A percentile compares a stretch with the other conserved stretches of the same genome.
phyloP scores from a whole-genome alignment of 2,329 filamentous ascomycete genomes.

The Diaporthe batatas region DNA sequence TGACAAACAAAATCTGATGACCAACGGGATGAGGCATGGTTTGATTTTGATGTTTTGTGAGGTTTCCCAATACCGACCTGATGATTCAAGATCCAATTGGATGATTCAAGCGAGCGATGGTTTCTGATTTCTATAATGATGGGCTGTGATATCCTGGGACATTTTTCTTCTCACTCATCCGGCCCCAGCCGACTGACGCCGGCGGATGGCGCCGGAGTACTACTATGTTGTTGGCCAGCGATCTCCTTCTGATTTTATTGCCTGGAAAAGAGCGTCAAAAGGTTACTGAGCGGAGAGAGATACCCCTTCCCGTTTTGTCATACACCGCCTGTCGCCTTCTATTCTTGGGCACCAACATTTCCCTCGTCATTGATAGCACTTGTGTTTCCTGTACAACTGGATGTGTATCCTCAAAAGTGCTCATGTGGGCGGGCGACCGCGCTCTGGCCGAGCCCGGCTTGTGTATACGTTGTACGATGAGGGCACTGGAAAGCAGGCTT shows the following conservation, averaged over 20 bases:
- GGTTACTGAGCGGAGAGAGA: slow-evolving; percentile 35
- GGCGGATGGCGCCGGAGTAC: not conserved
- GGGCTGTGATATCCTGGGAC: slow-evolving; percentile 9
- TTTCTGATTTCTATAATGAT: slow-evolving; percentile 20
- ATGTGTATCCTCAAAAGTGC: not conserved
- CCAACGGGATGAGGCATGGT: slow-evolving; percentile 12
- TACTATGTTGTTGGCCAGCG: not conserved
- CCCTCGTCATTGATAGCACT: not conserved
- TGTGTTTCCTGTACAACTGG: slow-evolving; percentile 15
- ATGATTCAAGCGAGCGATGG: slow-evolving; percentile 21
- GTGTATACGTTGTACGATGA: slow-evolving; percentile 33
- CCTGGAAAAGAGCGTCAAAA: slow-evolving; percentile 28
- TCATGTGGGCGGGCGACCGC: slow-evolving; percentile 24
- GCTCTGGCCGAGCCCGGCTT: slow-evolving; percentile 4
- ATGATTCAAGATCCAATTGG: not conserved
- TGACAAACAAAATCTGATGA: slow-evolving; percentile 16
- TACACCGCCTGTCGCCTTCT: slow-evolving; percentile 17
- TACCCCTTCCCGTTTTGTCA: slow-evolving; percentile 33
- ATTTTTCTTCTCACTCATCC: slow-evolving; percentile 1
- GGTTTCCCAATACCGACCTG: not conserved
- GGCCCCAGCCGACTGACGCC: not conserved
- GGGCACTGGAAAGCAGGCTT: slow-evolving; percentile 8
- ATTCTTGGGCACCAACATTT: slow-evolving; percentile 5
- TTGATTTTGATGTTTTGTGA: not conserved
- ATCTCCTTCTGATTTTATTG: not conserved